These are phyloP conservation scores for Pyrenula aspistea DNA, from an alignment of 495 filamentous ascomycete species.

Conservation along the genomic window DNA sequence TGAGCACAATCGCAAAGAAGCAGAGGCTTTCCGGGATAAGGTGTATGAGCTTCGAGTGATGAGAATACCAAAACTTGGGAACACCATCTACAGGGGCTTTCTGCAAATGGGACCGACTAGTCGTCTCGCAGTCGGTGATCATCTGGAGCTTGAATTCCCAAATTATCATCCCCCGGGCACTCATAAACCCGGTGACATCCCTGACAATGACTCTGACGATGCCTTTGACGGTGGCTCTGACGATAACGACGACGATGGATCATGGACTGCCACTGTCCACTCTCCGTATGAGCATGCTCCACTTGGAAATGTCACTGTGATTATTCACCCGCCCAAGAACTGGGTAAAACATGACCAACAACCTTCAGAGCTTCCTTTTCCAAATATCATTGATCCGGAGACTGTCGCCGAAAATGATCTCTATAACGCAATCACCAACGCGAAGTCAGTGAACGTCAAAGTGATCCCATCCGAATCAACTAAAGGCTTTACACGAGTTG, in stretches of 20 bases:
- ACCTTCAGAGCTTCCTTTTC: not conserved
- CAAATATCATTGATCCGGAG: not conserved
- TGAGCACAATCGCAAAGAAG: not conserved
- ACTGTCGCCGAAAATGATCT: not conserved
- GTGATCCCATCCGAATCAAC: not conserved
- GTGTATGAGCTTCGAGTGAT: not conserved
- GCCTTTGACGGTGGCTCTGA: too few relatives aligned
- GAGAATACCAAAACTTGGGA: not conserved
- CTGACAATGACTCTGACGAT: too few relatives aligned
- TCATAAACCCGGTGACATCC: too few relatives aligned
- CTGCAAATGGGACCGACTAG: not conserved
- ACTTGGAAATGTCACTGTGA: not conserved
- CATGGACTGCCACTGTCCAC: not conserved
- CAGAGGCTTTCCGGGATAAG: not conserved
- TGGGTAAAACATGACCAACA: too few relatives aligned
- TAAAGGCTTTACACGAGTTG: not conserved
- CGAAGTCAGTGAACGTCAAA: not conserved
- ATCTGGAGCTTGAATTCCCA: not conserved
- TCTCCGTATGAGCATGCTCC: not conserved
- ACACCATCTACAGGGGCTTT: not conserved
- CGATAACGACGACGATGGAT: too few relatives aligned
- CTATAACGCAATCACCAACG: not conserved
- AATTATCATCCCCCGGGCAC: too few relatives aligned
- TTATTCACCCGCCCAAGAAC: not conserved
- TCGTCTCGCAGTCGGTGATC: not conserved